phyloP scores from a whole-genome alignment of 2,329 filamentous ascomycete genomes.

The Teratosphaeriaceae sp. region DNA sequence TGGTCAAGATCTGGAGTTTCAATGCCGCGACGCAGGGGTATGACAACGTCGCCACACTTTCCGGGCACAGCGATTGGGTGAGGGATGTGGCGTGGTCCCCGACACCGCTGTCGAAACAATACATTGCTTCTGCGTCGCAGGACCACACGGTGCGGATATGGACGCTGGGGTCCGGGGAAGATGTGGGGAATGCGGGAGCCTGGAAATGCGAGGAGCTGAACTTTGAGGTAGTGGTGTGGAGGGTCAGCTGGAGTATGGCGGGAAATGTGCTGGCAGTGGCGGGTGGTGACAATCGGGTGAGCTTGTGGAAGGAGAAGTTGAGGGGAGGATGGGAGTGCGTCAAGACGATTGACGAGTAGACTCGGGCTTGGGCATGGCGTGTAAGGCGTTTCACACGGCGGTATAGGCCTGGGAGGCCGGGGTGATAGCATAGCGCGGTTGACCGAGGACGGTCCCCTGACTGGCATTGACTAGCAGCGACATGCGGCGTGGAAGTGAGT shows the following conservation, averaged over 20 bases:
- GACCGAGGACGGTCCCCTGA: no score
- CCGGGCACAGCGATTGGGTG: conserved; percentile 92
- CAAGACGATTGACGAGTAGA: conserved; percentile 71
- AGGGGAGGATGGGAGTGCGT: conserved; percentile 96
- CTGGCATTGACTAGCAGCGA: no score
- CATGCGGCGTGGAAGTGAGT: no score
- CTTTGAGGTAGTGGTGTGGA: conserved; percentile 88
- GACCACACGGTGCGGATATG: conserved; percentile 98
- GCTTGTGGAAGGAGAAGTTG: conserved; percentile 96
- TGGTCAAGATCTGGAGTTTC: conserved; percentile 88
- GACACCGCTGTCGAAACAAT: conserved; percentile 88
- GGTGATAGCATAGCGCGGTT: no score
- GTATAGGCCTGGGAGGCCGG: no score
- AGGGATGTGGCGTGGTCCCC: conserved; percentile 96
- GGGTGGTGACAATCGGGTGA: conserved; percentile 93
- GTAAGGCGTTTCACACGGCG: background rate
- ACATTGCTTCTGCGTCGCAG: conserved; percentile 92
- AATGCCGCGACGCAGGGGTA: conserved; percentile 43
- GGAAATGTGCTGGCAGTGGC: conserved; percentile 94
- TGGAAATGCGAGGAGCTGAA: conserved; percentile 83
- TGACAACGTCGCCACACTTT: conserved; percentile 52
- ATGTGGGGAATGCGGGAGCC: conserved; percentile 47
- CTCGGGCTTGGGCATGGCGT: background rate
- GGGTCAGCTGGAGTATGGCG: conserved; percentile 95
- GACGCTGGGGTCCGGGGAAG: conserved; percentile 51